Evolutionary conservation across 768 basidiomycete genomes (phyloP).

Genomic region (Kwoniella sp.): DNA sequence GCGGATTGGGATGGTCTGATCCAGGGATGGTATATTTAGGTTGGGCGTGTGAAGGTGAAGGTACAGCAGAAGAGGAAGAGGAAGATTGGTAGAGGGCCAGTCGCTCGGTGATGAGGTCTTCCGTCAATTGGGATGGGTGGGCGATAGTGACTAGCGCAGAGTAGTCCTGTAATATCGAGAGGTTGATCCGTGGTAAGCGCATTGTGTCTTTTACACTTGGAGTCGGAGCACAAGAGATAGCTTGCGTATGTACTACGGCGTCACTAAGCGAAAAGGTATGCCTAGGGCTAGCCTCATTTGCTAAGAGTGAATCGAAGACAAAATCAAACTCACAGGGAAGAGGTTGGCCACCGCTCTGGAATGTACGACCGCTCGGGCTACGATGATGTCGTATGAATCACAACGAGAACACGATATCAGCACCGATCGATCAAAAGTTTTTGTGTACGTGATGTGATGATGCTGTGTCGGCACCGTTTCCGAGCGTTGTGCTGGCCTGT

Average conservation of each 20-base stretch:
- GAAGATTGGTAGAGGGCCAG: slow-evolving; percentile 29
- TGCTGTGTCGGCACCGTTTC: too few relatives aligned
- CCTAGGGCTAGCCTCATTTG: too few relatives aligned
- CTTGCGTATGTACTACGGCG: too few relatives aligned
- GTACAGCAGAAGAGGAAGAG: slow-evolving; percentile 1
- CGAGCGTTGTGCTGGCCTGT: too few relatives aligned
- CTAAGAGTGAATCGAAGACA: too few relatives aligned
- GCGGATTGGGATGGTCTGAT: slow-evolving; percentile 17
- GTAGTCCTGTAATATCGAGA: slow-evolving; percentile 37
- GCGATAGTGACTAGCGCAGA: slow-evolving; percentile 46
- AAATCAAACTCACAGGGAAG: slow-evolving; percentile 48
- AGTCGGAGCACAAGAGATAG: too few relatives aligned
- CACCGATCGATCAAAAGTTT: too few relatives aligned
- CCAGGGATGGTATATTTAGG: slow-evolving; percentile 19
- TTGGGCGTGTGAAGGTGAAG: neutral
- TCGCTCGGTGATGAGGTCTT: slow-evolving; percentile 35
- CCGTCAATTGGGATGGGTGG: slow-evolving; percentile 37
- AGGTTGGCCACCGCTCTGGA: slow-evolving; percentile 42
- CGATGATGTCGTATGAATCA: too few relatives aligned
- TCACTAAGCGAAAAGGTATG: too few relatives aligned
- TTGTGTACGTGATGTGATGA: too few relatives aligned
- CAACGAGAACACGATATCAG: too few relatives aligned
- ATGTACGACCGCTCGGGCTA: slow-evolving; percentile 52
- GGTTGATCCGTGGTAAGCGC: slow-evolving; percentile 13
- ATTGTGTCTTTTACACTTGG: neutral